phyloP scores from a whole-genome alignment of 2,329 filamentous ascomycete species.

The Penicillium brevicompactum region DNA sequence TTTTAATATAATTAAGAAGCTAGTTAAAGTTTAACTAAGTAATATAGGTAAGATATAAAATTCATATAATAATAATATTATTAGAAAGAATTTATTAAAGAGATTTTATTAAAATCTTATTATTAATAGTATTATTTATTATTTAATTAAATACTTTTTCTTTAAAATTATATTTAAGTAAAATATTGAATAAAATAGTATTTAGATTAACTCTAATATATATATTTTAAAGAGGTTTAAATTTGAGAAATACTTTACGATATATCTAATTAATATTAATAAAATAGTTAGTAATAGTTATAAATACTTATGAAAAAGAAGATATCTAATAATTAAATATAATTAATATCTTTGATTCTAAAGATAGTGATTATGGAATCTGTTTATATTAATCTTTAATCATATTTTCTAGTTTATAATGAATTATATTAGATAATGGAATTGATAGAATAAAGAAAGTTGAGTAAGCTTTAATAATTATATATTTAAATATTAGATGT shows the following conservation, averaged over 20 bases:
- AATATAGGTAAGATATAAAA: conserved; percentile 10
- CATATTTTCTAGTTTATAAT: neutral
- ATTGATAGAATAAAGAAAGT: neutral
- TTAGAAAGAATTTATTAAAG: neutral
- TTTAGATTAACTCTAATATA: no score
- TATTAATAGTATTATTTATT: no score
- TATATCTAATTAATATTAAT: neutral
- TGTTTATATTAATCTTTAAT: neutral
- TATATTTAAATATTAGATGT: no score
- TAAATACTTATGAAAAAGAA: conserved; percentile 2
- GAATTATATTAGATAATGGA: neutral
- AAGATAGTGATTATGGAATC: neutral
- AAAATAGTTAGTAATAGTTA: conserved; percentile 9
- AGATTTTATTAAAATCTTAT: neutral
- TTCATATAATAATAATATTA: neutral
- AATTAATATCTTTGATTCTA: conserved; percentile 3
- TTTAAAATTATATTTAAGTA: neutral
- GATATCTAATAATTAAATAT: conserved; percentile 8
- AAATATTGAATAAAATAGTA: neutral
- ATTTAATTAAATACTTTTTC: no score
- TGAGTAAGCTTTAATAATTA: no score
- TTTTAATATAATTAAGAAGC: no score
- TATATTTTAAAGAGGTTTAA: no score
- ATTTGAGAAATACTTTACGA: no score
- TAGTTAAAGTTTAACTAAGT: conserved; percentile 5